Evolutionary conservation across 169 alveolate species (phyloP), one percentile per base, ranked within the genome.

Genomic region (Plasmodium blacklocki): DNA sequence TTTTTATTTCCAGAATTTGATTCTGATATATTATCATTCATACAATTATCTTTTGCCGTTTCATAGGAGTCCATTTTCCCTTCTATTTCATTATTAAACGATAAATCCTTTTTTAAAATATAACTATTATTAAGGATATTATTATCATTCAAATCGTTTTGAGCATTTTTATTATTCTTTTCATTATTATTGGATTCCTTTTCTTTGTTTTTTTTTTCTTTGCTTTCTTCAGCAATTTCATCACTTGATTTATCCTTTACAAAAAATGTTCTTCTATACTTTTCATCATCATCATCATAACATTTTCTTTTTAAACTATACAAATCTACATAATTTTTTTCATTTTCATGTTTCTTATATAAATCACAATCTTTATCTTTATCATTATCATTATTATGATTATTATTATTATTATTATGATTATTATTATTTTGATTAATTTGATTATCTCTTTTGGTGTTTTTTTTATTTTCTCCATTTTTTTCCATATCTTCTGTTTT

Each of bases 401-500:
- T 32, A 32, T 32, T 32, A 32, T 15, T 32, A 26, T 26, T 0
- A 26, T 6, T 26, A 26, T 26, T 26, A 26, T 2, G 1, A 39
- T 39, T 39, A 39, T 39, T 39, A 39, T 39, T 39, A 0, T 5
- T 39, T 5, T 5, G 0, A 39, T 39, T 5, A 39, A 9, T 4
- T 0, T 3, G 7, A 21, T 67, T 67, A 29, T 73, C 72, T 6
- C 29, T 58, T 19, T 73, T 73, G 9, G 58, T 3, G 39, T n/a
- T n/a, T 7, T 56, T 73, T 26, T n/a, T 58, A 29, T 18, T 58
- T 29, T 39, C 87, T 11, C 9, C 87, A 52, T 23, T 47, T 26
- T 32, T n/a, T 39, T 73, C 87, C 11, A 2, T 14, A 43, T 56
- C 87, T 26, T 73, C 87, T 6, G n/a, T 26, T 54, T 73, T 73